A percentile compares a stretch with the other conserved stretches of the same genome.
phyloP scores from a whole-genome alignment of 1,139 yeast genomes.

The Meyerozyma guilliermondii region DNA sequence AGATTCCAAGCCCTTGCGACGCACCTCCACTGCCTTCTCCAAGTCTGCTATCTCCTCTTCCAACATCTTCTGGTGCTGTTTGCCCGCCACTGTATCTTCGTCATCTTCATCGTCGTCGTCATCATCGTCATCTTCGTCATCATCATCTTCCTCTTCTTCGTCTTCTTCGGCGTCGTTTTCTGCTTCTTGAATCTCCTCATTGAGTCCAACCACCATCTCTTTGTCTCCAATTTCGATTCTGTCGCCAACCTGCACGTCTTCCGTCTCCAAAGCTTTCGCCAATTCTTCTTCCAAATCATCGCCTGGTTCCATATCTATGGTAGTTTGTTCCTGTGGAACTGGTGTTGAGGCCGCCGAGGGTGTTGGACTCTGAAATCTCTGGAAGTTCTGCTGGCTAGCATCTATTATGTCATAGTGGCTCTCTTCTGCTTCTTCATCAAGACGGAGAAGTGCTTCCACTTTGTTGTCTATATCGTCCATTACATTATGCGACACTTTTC shows the following conservation, averaged over 20 bases:
- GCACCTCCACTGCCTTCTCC: constrained; percentile 72
- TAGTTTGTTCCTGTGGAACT: constrained; percentile 2
- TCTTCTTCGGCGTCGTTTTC: constrained; percentile 13
- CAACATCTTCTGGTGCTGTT: constrained; percentile 71
- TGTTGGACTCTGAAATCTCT: constrained; percentile 1
- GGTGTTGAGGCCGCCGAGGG: constrained; percentile 4
- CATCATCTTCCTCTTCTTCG: constrained; percentile 22
- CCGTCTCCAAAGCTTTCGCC: constrained; percentile 33
- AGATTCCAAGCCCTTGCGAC: constrained; percentile 65
- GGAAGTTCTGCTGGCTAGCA: constrained; percentile 22
- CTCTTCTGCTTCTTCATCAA: constrained; percentile 83
- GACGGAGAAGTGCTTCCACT: constrained; percentile 69
- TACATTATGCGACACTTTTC: constrained; percentile 46
- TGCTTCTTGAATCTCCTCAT: constrained; percentile 12
- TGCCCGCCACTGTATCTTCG: constrained; percentile 27
- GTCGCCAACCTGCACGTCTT: constrained; percentile 6
- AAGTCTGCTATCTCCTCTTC: constrained; percentile 84
- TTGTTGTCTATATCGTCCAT: constrained; percentile 67
- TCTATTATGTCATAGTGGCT: constrained; percentile 75
- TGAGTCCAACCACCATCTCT: constrained; percentile 3
- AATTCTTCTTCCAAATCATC: constrained; percentile 35
- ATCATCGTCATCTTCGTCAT: constrained; percentile 25
- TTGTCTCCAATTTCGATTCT: constrained; percentile 3
- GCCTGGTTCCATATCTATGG: constrained; percentile 17
- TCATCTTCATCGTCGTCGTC: constrained; percentile 27